These are phyloP conservation scores for Coemansia sp. DNA, from an alignment of 192 early-diverging fungal species.

Conservation along the genomic window DNA sequence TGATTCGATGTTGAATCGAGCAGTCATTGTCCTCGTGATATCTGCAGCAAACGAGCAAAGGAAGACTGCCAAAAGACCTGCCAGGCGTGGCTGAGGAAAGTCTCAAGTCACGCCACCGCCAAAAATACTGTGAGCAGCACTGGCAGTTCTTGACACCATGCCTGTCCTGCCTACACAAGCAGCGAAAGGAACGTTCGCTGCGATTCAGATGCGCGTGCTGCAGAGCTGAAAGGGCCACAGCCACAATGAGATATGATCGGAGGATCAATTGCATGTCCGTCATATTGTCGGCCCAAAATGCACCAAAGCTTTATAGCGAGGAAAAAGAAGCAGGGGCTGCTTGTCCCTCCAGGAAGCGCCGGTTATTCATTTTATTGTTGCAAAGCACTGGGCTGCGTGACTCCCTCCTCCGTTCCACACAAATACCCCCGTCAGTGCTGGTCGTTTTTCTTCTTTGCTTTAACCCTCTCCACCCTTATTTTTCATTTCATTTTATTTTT, in stretches of 20 bases:
- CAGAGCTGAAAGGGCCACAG: constrained; percentile 1
- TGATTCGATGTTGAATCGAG: not conserved
- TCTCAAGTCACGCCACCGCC: constrained; percentile 9
- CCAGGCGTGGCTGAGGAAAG: constrained; percentile 3
- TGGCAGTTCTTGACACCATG: not conserved
- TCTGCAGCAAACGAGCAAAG: not conserved
- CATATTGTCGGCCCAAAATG: constrained; percentile 6
- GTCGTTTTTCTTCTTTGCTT: constrained; percentile 16
- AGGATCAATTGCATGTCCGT: constrained; percentile 16
- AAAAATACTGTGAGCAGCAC: not conserved
- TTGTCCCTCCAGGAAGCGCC: not conserved
- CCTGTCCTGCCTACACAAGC: not conserved
- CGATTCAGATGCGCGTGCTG: not conserved
- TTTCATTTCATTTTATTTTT: constrained; percentile 10
- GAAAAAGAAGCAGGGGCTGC: not conserved
- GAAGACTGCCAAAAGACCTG: not conserved
- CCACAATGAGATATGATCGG: constrained; percentile 21
- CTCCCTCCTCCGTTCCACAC: constrained; percentile 10
- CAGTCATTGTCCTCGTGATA: not conserved
- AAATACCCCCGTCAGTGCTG: constrained; percentile 8
- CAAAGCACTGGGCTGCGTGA: constrained; percentile 11
- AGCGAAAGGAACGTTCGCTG: not conserved
- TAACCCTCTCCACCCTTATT: not conserved
- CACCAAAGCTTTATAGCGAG: not conserved
- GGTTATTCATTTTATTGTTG: constrained; percentile 7